Evolutionary conservation across 176 grass and related monocot genomes (phyloP), one percentile per base, ranked within the genome.

Genomic region (Carex cristatella): DNA sequence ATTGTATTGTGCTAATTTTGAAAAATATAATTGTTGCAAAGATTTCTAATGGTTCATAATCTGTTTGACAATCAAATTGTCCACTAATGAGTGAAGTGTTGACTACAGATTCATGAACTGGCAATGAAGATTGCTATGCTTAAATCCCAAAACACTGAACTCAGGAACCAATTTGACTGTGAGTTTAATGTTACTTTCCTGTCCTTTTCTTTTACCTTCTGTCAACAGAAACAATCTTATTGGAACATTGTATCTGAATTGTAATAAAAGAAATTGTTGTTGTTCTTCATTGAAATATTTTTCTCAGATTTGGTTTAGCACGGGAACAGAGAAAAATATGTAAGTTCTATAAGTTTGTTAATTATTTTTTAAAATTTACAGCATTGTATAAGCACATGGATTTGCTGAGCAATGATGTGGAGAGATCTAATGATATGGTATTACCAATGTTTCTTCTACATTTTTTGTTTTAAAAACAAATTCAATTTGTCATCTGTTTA

Each of bases 361-460:
- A 55, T 83, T 65, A 10, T 69, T 48, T 10, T 82, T 87, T 66
- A 84, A 23, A 37, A 68, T 59, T 27, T 88, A 64, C 86, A 99
- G 97, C 80, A 54, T 61, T 96, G 78, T 99, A 94, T 83, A 96
- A 92, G 65, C 90, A 99, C 61, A 94, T 99, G 93, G 97, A 99
- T 81, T 91, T 90, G 58, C 44, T 96, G 68, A 92, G 91, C 83
- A 95, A 95, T 65, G 93, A 95, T 6, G 87, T 96, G 3, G 97
- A 96, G 87, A 94, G 97, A 92, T 99, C 97, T 84, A 99, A 99
- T 74, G 97, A 99, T 86, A 87, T 96, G 97, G 97, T 99, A 87
- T 62, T 7, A 30, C 53, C 5, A 18, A 35, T 79, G 13, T 37
- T 58, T 31, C 51, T 49, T 40, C 19, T 60, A 46, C 64, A 82